A percentile compares a stretch with the other conserved stretches of the same genome.
Evolutionary conservation across 257 asterid species (phyloP).

Genomic region (Ilex asprella): DNA sequence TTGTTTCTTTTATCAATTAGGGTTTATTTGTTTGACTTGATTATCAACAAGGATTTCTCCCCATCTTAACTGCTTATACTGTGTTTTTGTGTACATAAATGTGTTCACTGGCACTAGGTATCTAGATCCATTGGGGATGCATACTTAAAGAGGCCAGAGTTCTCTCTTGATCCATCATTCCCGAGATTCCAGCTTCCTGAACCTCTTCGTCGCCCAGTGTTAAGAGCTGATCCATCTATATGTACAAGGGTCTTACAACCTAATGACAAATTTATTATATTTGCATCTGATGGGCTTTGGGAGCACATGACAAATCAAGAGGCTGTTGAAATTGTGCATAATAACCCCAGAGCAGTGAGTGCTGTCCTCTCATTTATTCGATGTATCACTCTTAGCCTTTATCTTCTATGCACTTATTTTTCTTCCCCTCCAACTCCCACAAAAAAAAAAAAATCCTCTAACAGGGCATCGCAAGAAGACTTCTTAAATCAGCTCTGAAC

Average conservation of each 20-base stretch:
- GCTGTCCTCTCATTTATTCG: neutral
- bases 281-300: no score
- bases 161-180: conserved; percentile 38
- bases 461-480: no score
- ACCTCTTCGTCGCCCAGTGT: conserved; percentile 52
- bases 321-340: conserved; percentile 71
- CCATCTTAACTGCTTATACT: no score
- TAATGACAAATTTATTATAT: no score
- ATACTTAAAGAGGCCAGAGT: conserved; percentile 73
- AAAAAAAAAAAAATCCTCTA: no score
- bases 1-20: no score
- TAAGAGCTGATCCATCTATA: conserved; percentile 69
- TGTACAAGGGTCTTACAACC: conserved; percentile 23
- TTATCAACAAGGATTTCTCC: no score
- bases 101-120: conserved; percentile 36
- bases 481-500: no score
- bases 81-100: neutral
- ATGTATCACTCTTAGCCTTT: conserved; percentile 1
- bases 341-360: conserved; percentile 57
- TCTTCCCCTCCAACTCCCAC: neutral
- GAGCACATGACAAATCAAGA: conserved; percentile 41
- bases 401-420: neutral
- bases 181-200: conserved; percentile 52
- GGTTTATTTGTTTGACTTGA: no score
- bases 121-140: conserved; percentile 89